Conservation (phyloP, 805 yeast genomes). For the Pichia phayaonensis region DNA sequence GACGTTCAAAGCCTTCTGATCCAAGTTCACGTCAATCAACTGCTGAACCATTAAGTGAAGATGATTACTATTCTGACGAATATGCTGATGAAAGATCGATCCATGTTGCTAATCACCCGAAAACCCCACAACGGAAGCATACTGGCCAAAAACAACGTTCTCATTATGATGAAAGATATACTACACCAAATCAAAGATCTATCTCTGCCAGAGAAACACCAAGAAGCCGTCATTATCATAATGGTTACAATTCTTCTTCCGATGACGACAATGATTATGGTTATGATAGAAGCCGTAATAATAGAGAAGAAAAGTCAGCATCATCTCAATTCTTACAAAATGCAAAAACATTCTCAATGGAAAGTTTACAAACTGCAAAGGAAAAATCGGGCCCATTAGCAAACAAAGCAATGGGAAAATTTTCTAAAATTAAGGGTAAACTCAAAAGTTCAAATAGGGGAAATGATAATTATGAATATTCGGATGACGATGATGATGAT, state of each 20-base stretch:
- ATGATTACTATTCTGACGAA: neutral
- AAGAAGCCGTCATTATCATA: neutral
- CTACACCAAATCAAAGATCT: neutral
- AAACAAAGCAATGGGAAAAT: slow-evolving; percentile 8
- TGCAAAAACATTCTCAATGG: slow-evolving; percentile 10
- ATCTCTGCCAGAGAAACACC: neutral
- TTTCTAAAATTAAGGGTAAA: slow-evolving; percentile 11
- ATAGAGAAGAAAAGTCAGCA: neutral
- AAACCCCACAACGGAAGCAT: neutral
- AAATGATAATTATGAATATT: neutral
- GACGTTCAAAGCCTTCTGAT: neutral
- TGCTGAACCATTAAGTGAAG: neutral
- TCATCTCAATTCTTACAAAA: slow-evolving; percentile 7
- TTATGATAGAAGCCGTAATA: neutral
- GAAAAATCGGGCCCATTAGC: slow-evolving; percentile 12
- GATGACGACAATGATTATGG: slow-evolving; percentile 5
- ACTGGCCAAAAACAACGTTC: neutral
- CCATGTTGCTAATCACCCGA: neutral
- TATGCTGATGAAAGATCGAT: neutral
- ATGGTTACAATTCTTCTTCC: neutral
- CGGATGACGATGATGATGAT: slow-evolving; percentile 2
- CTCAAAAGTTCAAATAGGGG: slow-evolving; percentile 4
- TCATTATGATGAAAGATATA: neutral
- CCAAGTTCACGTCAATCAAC: neutral
- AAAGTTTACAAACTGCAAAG: slow-evolving; percentile 9